Conservation (phyloP, 1,284 basidiomycete species). For the Pyrrhoderma noxium region DNA sequence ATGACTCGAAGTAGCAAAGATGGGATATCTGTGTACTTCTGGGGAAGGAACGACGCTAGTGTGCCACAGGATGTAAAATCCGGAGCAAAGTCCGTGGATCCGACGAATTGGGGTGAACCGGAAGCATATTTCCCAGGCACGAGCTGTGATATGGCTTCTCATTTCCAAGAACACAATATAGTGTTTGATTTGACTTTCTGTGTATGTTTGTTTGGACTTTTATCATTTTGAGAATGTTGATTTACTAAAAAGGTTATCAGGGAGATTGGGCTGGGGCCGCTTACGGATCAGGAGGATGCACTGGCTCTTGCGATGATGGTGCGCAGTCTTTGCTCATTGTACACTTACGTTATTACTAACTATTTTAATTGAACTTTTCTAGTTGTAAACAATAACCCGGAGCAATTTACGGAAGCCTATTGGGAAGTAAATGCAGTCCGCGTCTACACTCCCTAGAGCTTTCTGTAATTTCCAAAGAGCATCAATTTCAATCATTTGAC, state of each 20-base stretch:
- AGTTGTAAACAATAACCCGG: conserved; percentile 51
- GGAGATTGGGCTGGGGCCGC: conserved; percentile 22
- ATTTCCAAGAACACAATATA: conserved; percentile 44
- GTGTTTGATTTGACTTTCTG: conserved; percentile 50
- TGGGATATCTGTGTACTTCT: conserved; percentile 51
- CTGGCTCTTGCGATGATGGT: conserved; percentile 21
- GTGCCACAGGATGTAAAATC: conserved; percentile 35
- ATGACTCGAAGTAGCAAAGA: conserved; percentile 31
- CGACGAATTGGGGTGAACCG: conserved; percentile 38
- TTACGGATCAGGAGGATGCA: conserved; percentile 11
- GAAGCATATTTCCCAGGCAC: conserved; percentile 42
- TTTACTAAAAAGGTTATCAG: background rate
- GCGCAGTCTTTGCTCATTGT: conserved; percentile 1
- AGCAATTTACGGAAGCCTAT: conserved; percentile 48
- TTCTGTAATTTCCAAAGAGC: too few relatives aligned
- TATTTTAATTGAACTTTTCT: too few relatives aligned
- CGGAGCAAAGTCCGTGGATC: conserved; percentile 26
- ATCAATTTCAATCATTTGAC: too few relatives aligned
- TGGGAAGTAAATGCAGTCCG: conserved; percentile 56
- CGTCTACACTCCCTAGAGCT: conserved; percentile 36
- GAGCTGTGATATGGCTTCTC: conserved; percentile 34
- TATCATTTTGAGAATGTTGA: background rate
- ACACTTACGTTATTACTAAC: background rate
- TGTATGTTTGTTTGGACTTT: conserved; percentile 28
- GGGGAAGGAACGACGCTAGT: conserved; percentile 33